Evolutionary conservation across 306 rosid genomes (phyloP).

Genomic region (Styphnolobium japonicum): DNA sequence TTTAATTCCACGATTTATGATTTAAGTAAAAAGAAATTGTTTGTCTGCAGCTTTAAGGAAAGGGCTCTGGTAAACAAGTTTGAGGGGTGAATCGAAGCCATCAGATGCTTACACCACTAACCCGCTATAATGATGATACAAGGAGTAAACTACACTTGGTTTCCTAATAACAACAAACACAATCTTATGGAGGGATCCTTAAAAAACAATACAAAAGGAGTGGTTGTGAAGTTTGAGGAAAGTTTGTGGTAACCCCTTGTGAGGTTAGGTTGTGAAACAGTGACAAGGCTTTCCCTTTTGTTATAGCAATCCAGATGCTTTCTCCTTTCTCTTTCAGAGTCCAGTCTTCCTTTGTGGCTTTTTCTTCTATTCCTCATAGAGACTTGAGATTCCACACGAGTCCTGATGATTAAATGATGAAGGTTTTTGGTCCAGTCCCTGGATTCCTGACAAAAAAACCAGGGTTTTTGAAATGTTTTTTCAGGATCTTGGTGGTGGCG

Average conservation of each 20-base stretch:
- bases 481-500: no score
- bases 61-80: conserved; percentile 8
- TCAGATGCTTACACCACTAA: conserved; percentile 24
- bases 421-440: background rate
- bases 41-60: conserved; percentile 32
- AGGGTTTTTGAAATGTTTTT: no score
- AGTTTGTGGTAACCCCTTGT: conserved; percentile 8
- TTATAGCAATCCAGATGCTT: background rate
- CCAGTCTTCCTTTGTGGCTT: background rate
- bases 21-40: background rate
- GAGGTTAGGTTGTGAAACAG: conserved; percentile 6
- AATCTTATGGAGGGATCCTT: conserved; percentile 36
- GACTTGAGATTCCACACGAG: no score
- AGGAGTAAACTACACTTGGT: conserved; percentile 34
- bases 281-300: background rate
- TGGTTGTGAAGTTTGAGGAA: conserved; percentile 12
- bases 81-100: conserved; percentile 6
- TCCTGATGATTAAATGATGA: background rate
- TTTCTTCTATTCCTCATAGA: no score
- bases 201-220: conserved; percentile 25
- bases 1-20: background rate
- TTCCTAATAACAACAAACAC: conserved; percentile 32
- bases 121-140: conserved; percentile 10
- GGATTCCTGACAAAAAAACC: no score
- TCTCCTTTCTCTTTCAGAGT: background rate